These are phyloP conservation scores for Auxenochlorella pyrenoidosa DNA, from an alignment of 139 green algal genomes.

Conservation along the genomic window DNA sequence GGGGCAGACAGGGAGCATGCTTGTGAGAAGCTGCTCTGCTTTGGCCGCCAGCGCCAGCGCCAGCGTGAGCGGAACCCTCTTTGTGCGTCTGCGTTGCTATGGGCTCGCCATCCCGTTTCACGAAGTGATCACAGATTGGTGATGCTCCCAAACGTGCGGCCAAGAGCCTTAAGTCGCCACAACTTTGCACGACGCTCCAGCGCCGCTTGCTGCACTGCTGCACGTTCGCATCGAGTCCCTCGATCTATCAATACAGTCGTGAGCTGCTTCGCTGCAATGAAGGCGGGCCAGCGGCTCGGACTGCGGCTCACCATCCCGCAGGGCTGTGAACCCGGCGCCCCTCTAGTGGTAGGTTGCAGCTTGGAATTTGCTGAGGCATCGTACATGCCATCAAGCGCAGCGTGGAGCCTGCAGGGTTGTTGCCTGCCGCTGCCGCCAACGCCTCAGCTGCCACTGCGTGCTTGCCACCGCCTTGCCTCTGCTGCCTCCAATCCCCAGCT, in stretches of 20 bases:
- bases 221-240: not conserved
- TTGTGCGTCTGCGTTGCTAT: no score
- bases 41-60: no score
- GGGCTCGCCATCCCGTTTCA: no score
- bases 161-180: no score
- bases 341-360: constrained; percentile 1
- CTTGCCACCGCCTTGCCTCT: not conserved
- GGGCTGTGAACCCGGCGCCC: not conserved
- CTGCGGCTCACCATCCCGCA: not conserved
- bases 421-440: not conserved
- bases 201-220: not conserved
- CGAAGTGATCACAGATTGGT: no score
- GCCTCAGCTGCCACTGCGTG: not conserved
- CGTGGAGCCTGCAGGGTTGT: not conserved
- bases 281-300: not conserved
- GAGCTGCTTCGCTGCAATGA: not conserved
- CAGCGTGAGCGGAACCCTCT: no score
- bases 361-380: not conserved
- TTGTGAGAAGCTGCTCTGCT: no score
- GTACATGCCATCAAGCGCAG: not conserved
- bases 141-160: no score
- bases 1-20: no score
- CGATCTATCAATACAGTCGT: no score
- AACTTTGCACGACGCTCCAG: not conserved
- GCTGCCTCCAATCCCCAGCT: not conserved